A percentile compares a stretch with the other conserved stretches of the same genome.
phyloP scores from a whole-genome alignment of 352 stramenopile species.

The Globisporangium abappressorium region DNA sequence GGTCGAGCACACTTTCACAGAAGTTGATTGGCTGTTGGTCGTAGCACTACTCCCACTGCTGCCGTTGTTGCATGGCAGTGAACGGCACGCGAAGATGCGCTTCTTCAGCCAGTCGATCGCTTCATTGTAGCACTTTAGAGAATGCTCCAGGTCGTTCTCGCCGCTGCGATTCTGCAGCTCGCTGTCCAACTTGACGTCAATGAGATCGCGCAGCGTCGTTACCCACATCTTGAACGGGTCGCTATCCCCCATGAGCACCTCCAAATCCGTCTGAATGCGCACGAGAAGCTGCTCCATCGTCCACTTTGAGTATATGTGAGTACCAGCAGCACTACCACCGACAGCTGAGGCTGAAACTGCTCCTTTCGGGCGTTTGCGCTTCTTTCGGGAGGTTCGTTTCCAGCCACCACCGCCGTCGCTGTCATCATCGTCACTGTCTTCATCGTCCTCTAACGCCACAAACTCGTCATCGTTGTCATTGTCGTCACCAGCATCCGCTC shows the following conservation, averaged over 20 bases:
- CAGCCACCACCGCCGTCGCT: background rate
- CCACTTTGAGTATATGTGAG: constrained; percentile 36
- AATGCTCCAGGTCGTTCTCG: constrained; percentile 16
- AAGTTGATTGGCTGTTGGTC: background rate
- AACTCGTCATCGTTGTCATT: constrained; percentile 14
- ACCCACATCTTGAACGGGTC: constrained; percentile 27
- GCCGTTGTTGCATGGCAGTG: background rate
- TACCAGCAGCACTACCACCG: background rate
- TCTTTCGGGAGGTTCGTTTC: background rate
- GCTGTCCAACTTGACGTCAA: constrained; percentile 24
- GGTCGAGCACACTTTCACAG: constrained; percentile 28
- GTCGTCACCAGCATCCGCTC: background rate
- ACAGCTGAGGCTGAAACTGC: background rate
- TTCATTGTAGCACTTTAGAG: constrained; percentile 36
- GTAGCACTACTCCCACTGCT: background rate
- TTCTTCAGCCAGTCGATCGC: constrained; percentile 44
- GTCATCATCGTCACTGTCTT: constrained; percentile 2
- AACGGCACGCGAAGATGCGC: constrained; percentile 31
- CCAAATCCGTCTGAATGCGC: constrained; percentile 30
- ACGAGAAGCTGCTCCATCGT: constrained; percentile 43
- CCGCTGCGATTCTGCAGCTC: constrained; percentile 10
- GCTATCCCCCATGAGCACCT: constrained; percentile 19
- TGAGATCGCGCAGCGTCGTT: constrained; percentile 29
- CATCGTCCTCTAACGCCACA: constrained; percentile 12
- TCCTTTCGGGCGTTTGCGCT: background rate